These are phyloP conservation scores for Mycosphaerella arachidis DNA, from an alignment of 2,329 filamentous ascomycete genomes.

Conservation along the genomic window DNA sequence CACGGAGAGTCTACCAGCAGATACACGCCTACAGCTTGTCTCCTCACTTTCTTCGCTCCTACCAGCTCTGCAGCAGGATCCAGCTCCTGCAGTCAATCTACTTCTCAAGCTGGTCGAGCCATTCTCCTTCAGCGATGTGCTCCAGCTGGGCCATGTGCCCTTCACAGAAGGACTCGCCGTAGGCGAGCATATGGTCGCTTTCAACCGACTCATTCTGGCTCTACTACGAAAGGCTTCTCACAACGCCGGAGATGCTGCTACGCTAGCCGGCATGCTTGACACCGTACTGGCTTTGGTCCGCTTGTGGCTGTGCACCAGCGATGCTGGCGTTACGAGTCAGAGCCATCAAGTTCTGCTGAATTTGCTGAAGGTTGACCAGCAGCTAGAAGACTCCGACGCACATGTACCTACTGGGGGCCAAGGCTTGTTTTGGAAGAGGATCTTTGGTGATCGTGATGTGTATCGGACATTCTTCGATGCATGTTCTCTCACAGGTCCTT, in stretches of 20 bases:
- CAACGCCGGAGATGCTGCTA: constrained; percentile 51
- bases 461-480: constrained; percentile 54
- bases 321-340: constrained; percentile 52
- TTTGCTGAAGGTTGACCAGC: constrained; percentile 49
- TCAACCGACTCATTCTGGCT: constrained; percentile 54
- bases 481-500: constrained; percentile 44
- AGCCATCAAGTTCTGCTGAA: constrained; percentile 51
- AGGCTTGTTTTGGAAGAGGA: constrained; percentile 56
- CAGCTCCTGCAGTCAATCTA: constrained; percentile 51
- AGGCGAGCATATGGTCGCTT: constrained; percentile 40
- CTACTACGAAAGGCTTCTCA: constrained; percentile 54
- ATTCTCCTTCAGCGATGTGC: constrained; percentile 48
- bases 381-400: constrained; percentile 23
- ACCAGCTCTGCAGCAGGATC: constrained; percentile 54
- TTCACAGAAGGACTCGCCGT: constrained; percentile 53
- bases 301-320: constrained; percentile 55
- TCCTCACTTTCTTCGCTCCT: constrained; percentile 49
- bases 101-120: constrained; percentile 48
- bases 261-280: constrained; percentile 53
- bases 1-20: constrained; percentile 36
- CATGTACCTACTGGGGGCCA: constrained; percentile 36
- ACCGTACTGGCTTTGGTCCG: constrained; percentile 53
- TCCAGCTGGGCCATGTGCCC: constrained; percentile 34
- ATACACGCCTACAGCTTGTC: constrained; percentile 39
- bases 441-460: constrained; percentile 58